Percentiles rank a stretch among this genome's conserved stretches.
Conservation (phyloP, 352 stramenopile genomes). For the Achlya hypogyna region DNA sequence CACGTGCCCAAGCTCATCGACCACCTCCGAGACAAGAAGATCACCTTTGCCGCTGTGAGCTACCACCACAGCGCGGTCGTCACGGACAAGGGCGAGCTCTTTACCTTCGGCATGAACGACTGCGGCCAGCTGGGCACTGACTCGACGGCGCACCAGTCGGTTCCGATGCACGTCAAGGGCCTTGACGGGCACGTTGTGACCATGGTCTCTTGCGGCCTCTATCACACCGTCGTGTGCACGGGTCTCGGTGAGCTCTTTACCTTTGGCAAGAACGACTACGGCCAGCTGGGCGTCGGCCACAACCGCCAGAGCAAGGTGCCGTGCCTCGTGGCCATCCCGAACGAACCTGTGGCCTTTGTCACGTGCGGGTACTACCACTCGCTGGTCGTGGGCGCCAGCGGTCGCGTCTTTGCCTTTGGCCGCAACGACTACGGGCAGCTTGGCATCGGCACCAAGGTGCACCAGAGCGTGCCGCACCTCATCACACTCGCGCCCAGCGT, state of each 20-base stretch:
- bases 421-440: conserved; percentile 84
- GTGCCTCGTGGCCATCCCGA: conserved; percentile 44
- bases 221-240: conserved; percentile 78
- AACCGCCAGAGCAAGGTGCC: conserved; percentile 69
- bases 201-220: conserved; percentile 74
- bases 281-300: conserved; percentile 69
- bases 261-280: conserved; percentile 86
- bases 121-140: conserved; percentile 78
- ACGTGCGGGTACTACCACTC: conserved; percentile 84
- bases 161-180: conserved; percentile 61
- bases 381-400: conserved; percentile 50
- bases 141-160: conserved; percentile 65
- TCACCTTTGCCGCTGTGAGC: conserved; percentile 68
- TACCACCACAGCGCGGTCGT: conserved; percentile 81
- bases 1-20: conserved; percentile 78
- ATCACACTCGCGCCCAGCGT: conserved; percentile 61
- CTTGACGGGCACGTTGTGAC: conserved; percentile 62
- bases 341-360: conserved; percentile 71
- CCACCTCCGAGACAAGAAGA: conserved; percentile 72
- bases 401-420: conserved; percentile 68
- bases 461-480: conserved; percentile 65
- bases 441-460: conserved; percentile 73
- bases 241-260: conserved; percentile 50
- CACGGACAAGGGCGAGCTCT: conserved; percentile 63
- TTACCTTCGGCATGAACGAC: conserved; percentile 86